Base-by-base conservation (phyloP, 768 basidiomycete genomes). In the Auriscalpium microsporum region DNA sequence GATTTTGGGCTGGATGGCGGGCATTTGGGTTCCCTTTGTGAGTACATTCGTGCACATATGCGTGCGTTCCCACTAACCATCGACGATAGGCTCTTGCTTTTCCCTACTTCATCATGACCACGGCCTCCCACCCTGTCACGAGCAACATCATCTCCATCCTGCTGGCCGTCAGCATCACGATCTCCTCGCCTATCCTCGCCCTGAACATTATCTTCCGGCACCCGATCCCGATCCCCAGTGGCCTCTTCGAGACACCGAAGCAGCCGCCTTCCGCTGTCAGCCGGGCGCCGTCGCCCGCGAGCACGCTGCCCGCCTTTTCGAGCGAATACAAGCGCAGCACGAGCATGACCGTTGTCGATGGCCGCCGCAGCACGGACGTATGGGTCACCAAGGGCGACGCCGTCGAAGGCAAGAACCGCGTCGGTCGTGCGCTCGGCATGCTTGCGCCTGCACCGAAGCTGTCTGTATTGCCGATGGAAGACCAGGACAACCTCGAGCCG, bases 311-410 rank as follows among this genome's bases (percentile, higher is more conserved):
- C 38, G 64, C 72, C n/a, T 78, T 73, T 67, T 78, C 78, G 8
- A 75, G 77, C 60, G 78, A 81, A 52, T 82, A 80, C 67, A 86
- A 84, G 66, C 79, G 79, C 53, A 84, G 82, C 66, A 79, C 76
- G 48, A 81, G 79, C 57, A 60, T 71, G 50, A 86, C 83, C 17
- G 79, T 86, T 42, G 80, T 87, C 19, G 84, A 87, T 67, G 81
- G 79, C 33, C 78, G 83, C 35, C 81, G 83, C 48, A 86, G 84
- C 60, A 83, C 84, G 23, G 86, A 88, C 61, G 80, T 88, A 33
- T 87, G 87, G 87, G 68, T 88, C 59, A 66, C 78, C 11, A 84
- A 83, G 53, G 84, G 86, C n/a, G 80, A 87, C 57, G 86, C 86
- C 8, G 71, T 84, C 19, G 82, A 84, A 49, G 83, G 83, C 1